Base-by-base conservation (phyloP, 139 green algal species). In the Mychonastes homosphaera region DNA sequence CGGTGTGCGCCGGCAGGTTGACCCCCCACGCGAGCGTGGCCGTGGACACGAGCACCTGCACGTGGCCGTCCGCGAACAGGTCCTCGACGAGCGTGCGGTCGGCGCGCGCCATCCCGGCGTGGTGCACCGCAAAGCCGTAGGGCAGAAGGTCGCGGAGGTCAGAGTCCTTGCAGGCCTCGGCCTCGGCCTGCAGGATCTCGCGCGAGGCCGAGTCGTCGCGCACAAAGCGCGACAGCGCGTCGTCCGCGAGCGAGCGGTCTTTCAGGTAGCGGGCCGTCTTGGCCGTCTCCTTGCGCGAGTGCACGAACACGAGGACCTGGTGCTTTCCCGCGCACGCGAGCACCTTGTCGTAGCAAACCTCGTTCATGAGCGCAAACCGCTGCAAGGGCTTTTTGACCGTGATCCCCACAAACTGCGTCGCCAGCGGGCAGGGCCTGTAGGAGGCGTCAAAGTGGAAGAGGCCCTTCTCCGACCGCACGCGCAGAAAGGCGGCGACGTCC, bases 271-370 rank as follows among this genome's bases (percentile, higher is more conserved):
- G 77, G 18, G 87, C 85, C 0, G 92, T 98, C 75, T 98, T 98
- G 55, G 77, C 87, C 1, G 92, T 98, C 80, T 98, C 92, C 78
- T 98, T 98, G 65, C 92, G 86, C 55, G 67, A 85, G 85, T 98
- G 92, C 62, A 97, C 90, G 68, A 98, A 98, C 51, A 98, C 81
- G 3, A 98, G 86, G 61, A 95, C 84, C 79, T 94, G 88, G 75
- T 97, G 84, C 74, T 89, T 90, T 16, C 90, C 90, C 1, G 88
- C 90, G 3, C 78, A 74, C 45, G 91, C 90, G 56, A 94, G 65
- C 51, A 95, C 91, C 76, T 98, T 98, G 64, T 90, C 80, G 71
- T 98, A 98, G 78, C 84, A 95, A 65, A 98, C 93, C 65, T 98
- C 91, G 61, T 96, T 96, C 88, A 95, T 95, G 36, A 95, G 73